Evolutionary conservation across 2,329 filamentous ascomycete genomes (phyloP).

Genomic region (Colletotrichum chrysophilum): DNA sequence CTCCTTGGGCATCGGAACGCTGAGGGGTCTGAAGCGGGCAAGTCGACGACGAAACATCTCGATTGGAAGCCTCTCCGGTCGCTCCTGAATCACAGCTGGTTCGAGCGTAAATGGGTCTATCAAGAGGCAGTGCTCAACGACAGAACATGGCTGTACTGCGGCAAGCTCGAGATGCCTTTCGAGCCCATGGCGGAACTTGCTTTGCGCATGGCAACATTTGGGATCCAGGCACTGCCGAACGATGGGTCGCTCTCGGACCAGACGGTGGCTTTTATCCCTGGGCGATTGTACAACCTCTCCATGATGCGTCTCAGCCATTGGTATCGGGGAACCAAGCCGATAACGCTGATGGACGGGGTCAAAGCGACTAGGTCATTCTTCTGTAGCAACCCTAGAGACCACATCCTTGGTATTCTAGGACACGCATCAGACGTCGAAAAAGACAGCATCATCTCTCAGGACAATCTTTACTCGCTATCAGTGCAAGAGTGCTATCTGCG

Average conservation of each 20-base stretch:
- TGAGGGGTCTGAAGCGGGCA: not conserved
- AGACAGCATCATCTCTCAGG: not conserved
- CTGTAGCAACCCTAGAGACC: conserved; percentile 1
- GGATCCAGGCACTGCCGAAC: not conserved
- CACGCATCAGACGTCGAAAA: not conserved
- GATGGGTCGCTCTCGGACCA: not conserved
- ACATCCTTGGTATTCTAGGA: not conserved
- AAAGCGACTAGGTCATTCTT: not conserved
- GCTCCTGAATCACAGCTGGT: not conserved
- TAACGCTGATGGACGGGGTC: not conserved
- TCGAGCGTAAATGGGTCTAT: not conserved
- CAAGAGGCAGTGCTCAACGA: not conserved
- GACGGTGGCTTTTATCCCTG: not conserved
- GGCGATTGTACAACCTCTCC: not conserved
- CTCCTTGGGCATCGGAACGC: not conserved
- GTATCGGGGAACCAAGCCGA: not conserved
- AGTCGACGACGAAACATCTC: not conserved
- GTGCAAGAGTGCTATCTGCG: not conserved
- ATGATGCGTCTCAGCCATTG: not conserved
- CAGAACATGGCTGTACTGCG: not conserved
- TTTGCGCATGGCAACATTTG: not conserved
- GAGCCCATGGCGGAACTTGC: not conserved
- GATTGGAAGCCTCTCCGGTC: not conserved
- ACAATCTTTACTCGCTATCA: not conserved
- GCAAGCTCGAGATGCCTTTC: not conserved